Evolutionary conservation across 2,329 filamentous ascomycete species (phyloP).

Genomic region (Colletotrichum sp.): DNA sequence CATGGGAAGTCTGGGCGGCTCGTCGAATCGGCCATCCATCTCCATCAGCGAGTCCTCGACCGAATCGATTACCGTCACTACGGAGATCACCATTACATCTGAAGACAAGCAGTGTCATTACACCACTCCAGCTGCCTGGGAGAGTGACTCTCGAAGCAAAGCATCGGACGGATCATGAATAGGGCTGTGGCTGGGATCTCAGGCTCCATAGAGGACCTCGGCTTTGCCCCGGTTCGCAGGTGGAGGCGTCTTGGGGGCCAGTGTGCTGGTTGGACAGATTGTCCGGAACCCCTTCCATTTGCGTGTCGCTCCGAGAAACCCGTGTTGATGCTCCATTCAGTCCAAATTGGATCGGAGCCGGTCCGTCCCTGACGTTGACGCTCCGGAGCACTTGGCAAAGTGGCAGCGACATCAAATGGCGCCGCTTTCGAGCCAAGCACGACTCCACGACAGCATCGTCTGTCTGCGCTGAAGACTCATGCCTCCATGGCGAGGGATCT

Average conservation of each 20-base stretch:
- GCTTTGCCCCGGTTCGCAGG: background rate
- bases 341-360: background rate
- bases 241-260: background rate
- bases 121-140: background rate
- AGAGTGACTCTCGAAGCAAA: background rate
- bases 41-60: background rate
- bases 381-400: background rate
- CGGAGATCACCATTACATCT: background rate
- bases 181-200: background rate
- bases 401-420: background rate
- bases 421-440: background rate
- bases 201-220: background rate
- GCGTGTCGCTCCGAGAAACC: background rate
- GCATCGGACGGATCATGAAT: background rate
- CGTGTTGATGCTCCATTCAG: background rate
- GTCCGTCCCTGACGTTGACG: background rate
- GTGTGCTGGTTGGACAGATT: background rate
- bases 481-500: background rate
- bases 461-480: background rate
- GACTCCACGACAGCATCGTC: too few relatives aligned
- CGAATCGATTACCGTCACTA: background rate
- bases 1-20: background rate
- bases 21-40: background rate
- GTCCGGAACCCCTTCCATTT: background rate
- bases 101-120: background rate